phyloP scores from a whole-genome alignment of 139 green algal genomes.

The Nannochloris sp. region DNA sequence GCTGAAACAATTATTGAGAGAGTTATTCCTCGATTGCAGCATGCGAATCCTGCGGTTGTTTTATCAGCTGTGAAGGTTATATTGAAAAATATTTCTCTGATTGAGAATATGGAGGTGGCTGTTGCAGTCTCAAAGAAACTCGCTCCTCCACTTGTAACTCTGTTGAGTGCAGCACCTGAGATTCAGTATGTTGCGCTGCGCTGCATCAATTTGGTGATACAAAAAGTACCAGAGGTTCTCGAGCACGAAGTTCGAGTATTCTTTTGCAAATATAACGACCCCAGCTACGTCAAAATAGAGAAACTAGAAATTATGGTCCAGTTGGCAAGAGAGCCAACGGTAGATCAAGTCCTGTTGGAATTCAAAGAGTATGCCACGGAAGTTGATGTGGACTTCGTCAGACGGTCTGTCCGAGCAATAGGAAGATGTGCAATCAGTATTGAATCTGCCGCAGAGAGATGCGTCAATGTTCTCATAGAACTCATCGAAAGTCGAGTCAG shows the following conservation, averaged over 20 bases:
- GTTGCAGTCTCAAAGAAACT: constrained; percentile 81
- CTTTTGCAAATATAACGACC: constrained; percentile 99
- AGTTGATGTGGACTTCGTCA: constrained; percentile 98
- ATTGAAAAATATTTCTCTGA: constrained; percentile 21
- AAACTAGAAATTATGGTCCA: constrained; percentile 99
- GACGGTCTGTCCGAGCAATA: constrained; percentile 86
- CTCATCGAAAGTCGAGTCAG: constrained; percentile 92
- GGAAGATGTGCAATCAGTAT: constrained; percentile 87
- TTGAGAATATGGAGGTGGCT: constrained; percentile 52
- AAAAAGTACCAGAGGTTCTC: constrained; percentile 69
- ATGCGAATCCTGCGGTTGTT: constrained; percentile 96
- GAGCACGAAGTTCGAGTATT: constrained; percentile 93
- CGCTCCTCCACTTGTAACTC: constrained; percentile 90
- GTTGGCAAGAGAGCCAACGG: constrained; percentile 79
- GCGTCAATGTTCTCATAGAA: constrained; percentile 96
- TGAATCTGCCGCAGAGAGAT: constrained; percentile 73
- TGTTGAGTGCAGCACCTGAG: constrained; percentile 88
- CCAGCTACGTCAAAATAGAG: constrained; percentile 98
- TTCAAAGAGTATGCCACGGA: constrained; percentile 99
- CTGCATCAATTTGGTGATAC: constrained; percentile 96
- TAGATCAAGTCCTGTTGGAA: constrained; percentile 97
- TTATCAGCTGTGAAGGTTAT: constrained; percentile 90
- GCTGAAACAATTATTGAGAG: constrained; percentile 89
- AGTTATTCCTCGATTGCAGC: constrained; percentile 93
- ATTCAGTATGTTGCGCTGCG: constrained; percentile 97